phyloP scores from a whole-genome alignment of 2,329 filamentous ascomycete genomes.

The Penicillium verrucosum region DNA sequence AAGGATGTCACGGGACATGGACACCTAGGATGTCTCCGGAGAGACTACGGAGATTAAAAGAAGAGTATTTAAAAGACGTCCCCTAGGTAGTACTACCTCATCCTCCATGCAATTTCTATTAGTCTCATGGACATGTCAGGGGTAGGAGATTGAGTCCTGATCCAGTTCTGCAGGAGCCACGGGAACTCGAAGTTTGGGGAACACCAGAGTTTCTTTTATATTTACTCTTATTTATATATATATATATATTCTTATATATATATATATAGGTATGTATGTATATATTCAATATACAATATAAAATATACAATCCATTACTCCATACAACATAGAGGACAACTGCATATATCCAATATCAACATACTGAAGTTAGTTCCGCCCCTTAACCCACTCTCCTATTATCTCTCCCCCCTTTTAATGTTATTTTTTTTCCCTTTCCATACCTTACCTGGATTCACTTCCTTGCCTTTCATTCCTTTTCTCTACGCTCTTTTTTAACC shows the following conservation, averaged over 20 bases:
- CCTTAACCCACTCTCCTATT: slow-evolving; percentile 24
- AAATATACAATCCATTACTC: not conserved
- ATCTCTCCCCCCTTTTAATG: slow-evolving; percentile 30
- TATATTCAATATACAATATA: not conserved
- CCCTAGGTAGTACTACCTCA: not conserved
- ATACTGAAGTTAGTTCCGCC: slow-evolving; percentile 5
- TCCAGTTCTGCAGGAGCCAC: slow-evolving; percentile 25
- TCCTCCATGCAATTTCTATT: not conserved
- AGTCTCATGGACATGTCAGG: slow-evolving; percentile 7
- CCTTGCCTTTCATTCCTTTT: slow-evolving; percentile 33
- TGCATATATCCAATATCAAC: not conserved
- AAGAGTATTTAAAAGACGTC: not conserved
- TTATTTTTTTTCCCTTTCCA: slow-evolving; percentile 17
- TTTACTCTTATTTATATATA: not conserved
- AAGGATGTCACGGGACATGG: not conserved
- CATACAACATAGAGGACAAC: not conserved
- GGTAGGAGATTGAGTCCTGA: slow-evolving; percentile 9
- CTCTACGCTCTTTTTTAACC: slow-evolving; percentile 22
- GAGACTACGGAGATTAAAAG: not conserved
- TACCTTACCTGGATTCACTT: slow-evolving; percentile 23
- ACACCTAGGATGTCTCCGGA: too few species aligned
- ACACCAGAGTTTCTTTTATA: not conserved
- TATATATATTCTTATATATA: not conserved
- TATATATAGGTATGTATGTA: too few species aligned
- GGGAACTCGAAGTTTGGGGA: slow-evolving; percentile 13